These are phyloP conservation scores for Phytophthora macrochlamydospora DNA, from an alignment of 352 stramenopile species.

Conservation along the genomic window DNA sequence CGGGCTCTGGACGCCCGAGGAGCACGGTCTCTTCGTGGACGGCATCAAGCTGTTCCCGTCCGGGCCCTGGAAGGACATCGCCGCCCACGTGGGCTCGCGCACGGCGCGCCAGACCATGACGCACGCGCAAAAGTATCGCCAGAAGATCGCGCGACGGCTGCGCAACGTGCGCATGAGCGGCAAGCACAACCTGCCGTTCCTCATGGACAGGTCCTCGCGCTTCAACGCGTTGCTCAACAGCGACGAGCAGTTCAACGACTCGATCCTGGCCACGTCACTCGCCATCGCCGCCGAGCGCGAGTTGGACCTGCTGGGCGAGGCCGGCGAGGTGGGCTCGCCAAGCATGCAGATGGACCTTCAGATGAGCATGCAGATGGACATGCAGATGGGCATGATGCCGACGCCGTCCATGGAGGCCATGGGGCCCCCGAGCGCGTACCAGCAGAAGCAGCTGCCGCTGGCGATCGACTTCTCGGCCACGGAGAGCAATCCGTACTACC, in stretches of 20 bases:
- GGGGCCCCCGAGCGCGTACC: slow-evolving; percentile 42
- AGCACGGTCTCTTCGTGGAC: slow-evolving; percentile 76
- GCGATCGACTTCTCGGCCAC: slow-evolving; percentile 55
- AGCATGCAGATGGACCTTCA: slow-evolving; percentile 31
- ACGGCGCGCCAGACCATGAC: slow-evolving; percentile 83
- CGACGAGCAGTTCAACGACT: slow-evolving; percentile 84
- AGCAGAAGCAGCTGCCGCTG: slow-evolving; percentile 51
- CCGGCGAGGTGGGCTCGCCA: slow-evolving; percentile 41
- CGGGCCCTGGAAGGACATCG: slow-evolving; percentile 82
- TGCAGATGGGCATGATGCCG: slow-evolving; percentile 24
- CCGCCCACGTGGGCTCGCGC: slow-evolving; percentile 66
- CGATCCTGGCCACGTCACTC: slow-evolving; percentile 75
- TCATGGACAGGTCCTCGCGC: slow-evolving; percentile 68
- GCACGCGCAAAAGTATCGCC: slow-evolving; percentile 85
- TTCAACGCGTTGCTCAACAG: slow-evolving; percentile 74
- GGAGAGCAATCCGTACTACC: slow-evolving; percentile 51
- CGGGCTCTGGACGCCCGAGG: slow-evolving; percentile 74
- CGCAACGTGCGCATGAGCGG: slow-evolving; percentile 74
- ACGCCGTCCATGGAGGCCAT: slow-evolving; percentile 22
- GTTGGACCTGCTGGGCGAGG: slow-evolving; percentile 65
- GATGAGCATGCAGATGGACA: slow-evolving; percentile 26
- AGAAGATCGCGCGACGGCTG: slow-evolving; percentile 79
- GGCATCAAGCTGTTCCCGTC: slow-evolving; percentile 82
- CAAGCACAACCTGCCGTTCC: slow-evolving; percentile 70
- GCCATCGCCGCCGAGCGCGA: slow-evolving; percentile 74